These are phyloP conservation scores for Stagonosporopsis rhizophila DNA, from an alignment of 2,329 filamentous ascomycete genomes.

Conservation along the genomic window DNA sequence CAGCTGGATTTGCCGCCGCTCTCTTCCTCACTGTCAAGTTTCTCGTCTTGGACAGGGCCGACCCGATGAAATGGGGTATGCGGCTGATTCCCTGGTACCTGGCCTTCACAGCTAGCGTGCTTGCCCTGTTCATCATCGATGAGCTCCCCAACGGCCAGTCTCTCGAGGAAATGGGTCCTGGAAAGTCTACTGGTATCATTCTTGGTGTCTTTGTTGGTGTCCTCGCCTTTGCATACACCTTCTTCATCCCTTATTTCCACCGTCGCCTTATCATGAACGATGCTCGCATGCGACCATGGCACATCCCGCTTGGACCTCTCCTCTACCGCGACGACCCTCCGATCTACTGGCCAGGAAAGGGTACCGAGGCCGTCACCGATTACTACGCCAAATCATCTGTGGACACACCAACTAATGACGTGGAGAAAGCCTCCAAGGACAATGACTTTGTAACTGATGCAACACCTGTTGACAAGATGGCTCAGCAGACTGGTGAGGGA, in stretches of 20 bases:
- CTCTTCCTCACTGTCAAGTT: slow-evolving; percentile 60
- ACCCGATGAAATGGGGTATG: slow-evolving; percentile 59
- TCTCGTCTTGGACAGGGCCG: slow-evolving; percentile 56
- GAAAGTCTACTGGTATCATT: slow-evolving; percentile 36
- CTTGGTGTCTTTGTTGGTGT: slow-evolving; percentile 37
- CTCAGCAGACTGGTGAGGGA: slow-evolving; percentile 3
- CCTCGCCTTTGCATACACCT: slow-evolving; percentile 31
- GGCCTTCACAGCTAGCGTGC: slow-evolving; percentile 56
- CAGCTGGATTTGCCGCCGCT: slow-evolving; percentile 57
- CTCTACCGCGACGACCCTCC: slow-evolving; percentile 50
- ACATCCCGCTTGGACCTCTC: slow-evolving; percentile 47
- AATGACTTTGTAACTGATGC: slow-evolving; percentile 8
- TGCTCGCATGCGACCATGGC: slow-evolving; percentile 33
- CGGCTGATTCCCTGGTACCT: slow-evolving; percentile 59
- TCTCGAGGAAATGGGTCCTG: slow-evolving; percentile 38
- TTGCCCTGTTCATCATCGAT: slow-evolving; percentile 66
- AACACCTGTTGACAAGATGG: neutral
- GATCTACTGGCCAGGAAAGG: slow-evolving; percentile 52
- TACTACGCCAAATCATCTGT: slow-evolving; percentile 49
- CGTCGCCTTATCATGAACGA: slow-evolving; percentile 38
- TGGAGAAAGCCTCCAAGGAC: slow-evolving; percentile 16
- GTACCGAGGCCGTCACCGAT: slow-evolving; percentile 46
- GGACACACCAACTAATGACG: slow-evolving; percentile 28
- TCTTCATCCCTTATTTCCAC: slow-evolving; percentile 40
- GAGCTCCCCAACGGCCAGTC: slow-evolving; percentile 48